Base-by-base conservation (phyloP, 208 protist species). In the Leptomonas seymouri region DNA sequence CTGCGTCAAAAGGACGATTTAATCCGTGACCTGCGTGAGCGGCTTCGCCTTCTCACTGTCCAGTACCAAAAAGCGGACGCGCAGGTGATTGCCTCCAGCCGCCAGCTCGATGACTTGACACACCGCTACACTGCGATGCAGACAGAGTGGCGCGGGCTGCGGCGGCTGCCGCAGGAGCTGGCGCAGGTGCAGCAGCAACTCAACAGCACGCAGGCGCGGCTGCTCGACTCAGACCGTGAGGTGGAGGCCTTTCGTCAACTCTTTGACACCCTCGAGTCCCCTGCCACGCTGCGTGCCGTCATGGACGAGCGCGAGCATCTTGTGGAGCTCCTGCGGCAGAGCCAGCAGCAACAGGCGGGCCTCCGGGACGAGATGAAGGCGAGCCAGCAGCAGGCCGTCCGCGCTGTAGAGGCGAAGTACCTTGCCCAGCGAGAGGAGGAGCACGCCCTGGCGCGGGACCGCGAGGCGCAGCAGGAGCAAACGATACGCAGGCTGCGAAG, bases 241-340 rank as follows among this genome's bases (percentile, higher is more conserved):
- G 53, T 90, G 23, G 54, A 74, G 42, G 66, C 71, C 23, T 85
- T 81, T 48, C 68, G 75, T 56, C 74, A 80, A 30, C 18, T 72
- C 46, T 67, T 67, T 58, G 68, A 74, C 39, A 71, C 61, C 12
- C 62, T 71, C n/a, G 34, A 61, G 50, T 78, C 80, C 14, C 74
- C 79, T 25, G 69, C 71, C 20, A 74, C 80, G 39, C 59, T 86
- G 41, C 61, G 68, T 16, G 61, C 71, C n/a, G 39, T 84, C 27
- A 46, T 84, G 3, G 67, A 72, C 30, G 84, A 92, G 62, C 86
- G 83, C 16, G 78, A 91, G 51, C 64, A 69, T 42, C 77, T 95
- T 16, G 57, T 86, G 12, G 68, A 60, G 59, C 42, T 89, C 4
- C 76, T 95, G 62, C 84, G 69, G 42, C 67, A 91, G 41, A 70